Percentiles rank a stretch among this genome's conserved stretches.
These are phyloP conservation scores for Lumnitzera racemosa DNA, from an alignment of 345 rosid species.

Conservation along the genomic window DNA sequence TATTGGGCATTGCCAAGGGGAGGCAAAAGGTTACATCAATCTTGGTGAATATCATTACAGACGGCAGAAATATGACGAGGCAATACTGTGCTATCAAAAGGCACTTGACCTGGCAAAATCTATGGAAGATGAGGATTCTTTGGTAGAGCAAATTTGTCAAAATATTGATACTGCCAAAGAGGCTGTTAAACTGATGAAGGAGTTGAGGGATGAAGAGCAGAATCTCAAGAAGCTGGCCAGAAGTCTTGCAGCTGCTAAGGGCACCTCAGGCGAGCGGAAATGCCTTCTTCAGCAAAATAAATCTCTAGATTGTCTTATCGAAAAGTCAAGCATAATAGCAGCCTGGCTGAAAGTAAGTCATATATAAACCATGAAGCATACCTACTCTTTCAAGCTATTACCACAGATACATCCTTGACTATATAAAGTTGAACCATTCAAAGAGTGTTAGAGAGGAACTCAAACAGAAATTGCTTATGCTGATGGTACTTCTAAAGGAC, in stretches of 20 bases:
- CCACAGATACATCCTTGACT: no score
- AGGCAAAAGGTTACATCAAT: slow-evolving; percentile 93
- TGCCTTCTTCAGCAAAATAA: slow-evolving; percentile 52
- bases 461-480: no score
- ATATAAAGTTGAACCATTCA: no score
- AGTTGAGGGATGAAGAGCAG: slow-evolving; percentile 71
- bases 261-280: slow-evolving; percentile 56
- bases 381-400: no score
- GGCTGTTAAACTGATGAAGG: slow-evolving; percentile 65
- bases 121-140: slow-evolving; percentile 85
- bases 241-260: slow-evolving; percentile 43
- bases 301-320: slow-evolving; percentile 69
- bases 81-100: slow-evolving; percentile 62
- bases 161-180: slow-evolving; percentile 57
- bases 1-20: slow-evolving; percentile 72
- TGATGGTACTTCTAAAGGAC: no score
- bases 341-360: slow-evolving; percentile 73
- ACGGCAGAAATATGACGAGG: slow-evolving; percentile 70
- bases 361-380: neutral
- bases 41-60: slow-evolving; percentile 81
- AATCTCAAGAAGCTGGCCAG: slow-evolving; percentile 70
- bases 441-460: no score
- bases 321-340: slow-evolving; percentile 55
- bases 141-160: slow-evolving; percentile 47
- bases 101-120: slow-evolving; percentile 75